Base-by-base conservation (phyloP, 2,329 filamentous ascomycete genomes). In the Lecanicillium sp. region DNA sequence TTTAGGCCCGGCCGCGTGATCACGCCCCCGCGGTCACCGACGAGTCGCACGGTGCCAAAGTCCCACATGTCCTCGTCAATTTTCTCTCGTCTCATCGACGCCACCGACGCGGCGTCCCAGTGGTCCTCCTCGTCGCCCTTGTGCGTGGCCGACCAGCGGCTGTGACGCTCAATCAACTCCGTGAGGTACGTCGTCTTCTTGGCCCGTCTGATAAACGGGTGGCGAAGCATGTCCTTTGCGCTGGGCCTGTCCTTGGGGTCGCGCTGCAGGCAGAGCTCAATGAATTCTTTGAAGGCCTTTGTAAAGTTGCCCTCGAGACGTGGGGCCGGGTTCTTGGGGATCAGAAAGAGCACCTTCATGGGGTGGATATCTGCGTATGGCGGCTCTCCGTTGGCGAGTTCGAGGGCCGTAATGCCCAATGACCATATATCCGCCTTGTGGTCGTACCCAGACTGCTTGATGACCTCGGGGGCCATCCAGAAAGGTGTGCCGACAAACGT, bases 401-500 rank as follows among this genome's bases (percentile, higher is more conserved):
- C 91, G 35, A 97, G 78, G 2, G 91, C 90, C 1, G 91, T 96
- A 62, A 96, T 96, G 32, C 91, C 91, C 15, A 96, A 73, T 2
- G 91, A 96, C 91, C 91, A 97, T 50, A 97, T 95, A 62, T 97
- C 91, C 37, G 91, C 91, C 70, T 96, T 96, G 70, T 95, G 89
- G 66, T 96, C 91, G 71, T 97, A 96, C 41, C 91, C 91, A 50
- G 90, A 95, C 66, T 98, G 91, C 70, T 95, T 95, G 67, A 98
- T 98, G 48, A 97, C 91, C 69, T 98, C 91, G 10, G 91, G 91
- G 3, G 93, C 91, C 91, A 98, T 98, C 93, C 93, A 98, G 65
- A 97, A 98, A 1, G 93, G 91, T 0, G 91, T 97, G 27, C 93
- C 93, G 26, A 98, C 91, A 65, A 97, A 98, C 0, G 91, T 97